Base-by-base conservation (phyloP, 2,329 filamentous ascomycete species). In the Penicillium oxalicum region DNA sequence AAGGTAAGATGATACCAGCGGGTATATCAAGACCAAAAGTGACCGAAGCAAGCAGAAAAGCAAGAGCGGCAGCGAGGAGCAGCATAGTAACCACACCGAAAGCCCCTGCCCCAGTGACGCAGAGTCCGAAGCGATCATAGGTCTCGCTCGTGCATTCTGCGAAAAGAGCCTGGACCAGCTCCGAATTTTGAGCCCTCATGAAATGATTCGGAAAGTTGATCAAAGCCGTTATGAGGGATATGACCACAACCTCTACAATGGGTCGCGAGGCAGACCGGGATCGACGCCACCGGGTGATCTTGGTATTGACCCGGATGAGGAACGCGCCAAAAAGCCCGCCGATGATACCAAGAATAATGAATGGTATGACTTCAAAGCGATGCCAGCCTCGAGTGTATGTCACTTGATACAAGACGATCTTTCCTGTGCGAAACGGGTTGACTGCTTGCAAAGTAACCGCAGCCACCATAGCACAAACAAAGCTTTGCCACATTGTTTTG, bases 401-500 rank as follows among this genome's bases (percentile, higher is more conserved):
- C 62, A 96, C 91, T 70, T 98, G 91, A 66, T 95, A 98, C 47
- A 97, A 75, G 40, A 97, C 93, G 45, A 97, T 85, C 68, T 98
- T 94, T 46, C 91, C 93, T 1, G 91, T 95, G 45, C 93, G 82
- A 67, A 97, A 96, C 4, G 93, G 93, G 65, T 98, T 93, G 53
- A 95, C 81, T 4, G 88, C 88, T 68, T 97, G 91, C 4, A 98
- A 77, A 11, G 90, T 89, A 34, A 97, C 88, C 13, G 93, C 91
- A 12, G 91, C 93, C n/a, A 95, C 88, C 91, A 97, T 97, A 65
- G 93, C 93, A 62, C 93, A 97, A 36, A 98, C 93, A 64, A 98
- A 98, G 62, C 90, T 95, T 68, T 96, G 93, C 93, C 93, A 98
- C 93, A 98, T 97, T 8, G 93, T 97, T 70, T 97, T 97, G 71